Evolutionary conservation across 2,329 filamentous ascomycete species (phyloP), one percentile per base, ranked within the genome.

Genomic region (Cryphonectria carpinicola): DNA sequence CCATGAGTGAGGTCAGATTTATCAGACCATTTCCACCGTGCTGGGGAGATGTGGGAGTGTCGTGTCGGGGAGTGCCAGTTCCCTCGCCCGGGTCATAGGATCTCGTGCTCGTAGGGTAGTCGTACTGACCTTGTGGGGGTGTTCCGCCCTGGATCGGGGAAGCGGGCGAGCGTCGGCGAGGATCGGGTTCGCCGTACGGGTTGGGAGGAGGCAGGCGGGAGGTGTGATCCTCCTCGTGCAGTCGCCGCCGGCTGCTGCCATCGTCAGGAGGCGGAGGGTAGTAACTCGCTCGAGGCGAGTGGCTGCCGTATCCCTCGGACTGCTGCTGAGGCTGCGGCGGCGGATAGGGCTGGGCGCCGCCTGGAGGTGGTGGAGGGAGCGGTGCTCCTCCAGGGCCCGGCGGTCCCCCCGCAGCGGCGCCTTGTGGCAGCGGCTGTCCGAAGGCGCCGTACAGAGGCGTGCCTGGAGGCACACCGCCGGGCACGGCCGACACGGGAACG

Each of bases 391-490:
- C 67, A 11, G 63, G 35, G 60, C 73, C 65, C 32, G 72, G 71
- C 62, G 25, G 68, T n/a, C 11, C 72, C 56, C 43, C 60, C 28
- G 65, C 39, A n/a, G 35, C 66, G 25, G 58, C 52, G 28, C 52
- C 70, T 64, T 76, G 69, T 41, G 81, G 81, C 58, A 89, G 74
- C 28, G 87, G 87, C 72, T 89, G 86, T 13, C 87, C 87, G 73
- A 88, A 89, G 0, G 87, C 86, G 32, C 87, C 87, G 74, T 84
- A 89, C 8, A 89, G 80, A 70, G 84, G 86, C 2, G 86, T 87
- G 1, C 87, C 86, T 1, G 86, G 86, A 1, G 87, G 85, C 1
- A 89, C 84, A 19, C 85, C 86, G n/a, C 86, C 86, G n/a, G 84
- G 84, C 7, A 89, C 80, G 22, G 87, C 87, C 2, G 86, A 87